Percentiles rank a stretch among this genome's conserved stretches.
These are phyloP conservation scores for Colletotrichum liaoningense DNA, from an alignment of 2,329 filamentous ascomycete species.

Conservation along the genomic window DNA sequence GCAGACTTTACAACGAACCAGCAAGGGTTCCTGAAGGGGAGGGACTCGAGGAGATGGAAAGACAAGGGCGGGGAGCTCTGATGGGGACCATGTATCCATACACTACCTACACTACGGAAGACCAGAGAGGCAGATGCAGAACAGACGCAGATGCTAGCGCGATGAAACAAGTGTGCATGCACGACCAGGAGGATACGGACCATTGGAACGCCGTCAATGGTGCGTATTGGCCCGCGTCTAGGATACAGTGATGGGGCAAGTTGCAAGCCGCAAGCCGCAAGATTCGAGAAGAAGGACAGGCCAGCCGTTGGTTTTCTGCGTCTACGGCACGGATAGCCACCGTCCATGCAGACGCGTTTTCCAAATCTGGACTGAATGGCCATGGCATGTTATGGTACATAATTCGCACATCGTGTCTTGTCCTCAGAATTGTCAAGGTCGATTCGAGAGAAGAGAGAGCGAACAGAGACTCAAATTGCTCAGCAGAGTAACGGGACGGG, in stretches of 20 bases:
- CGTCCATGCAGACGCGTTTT: neutral
- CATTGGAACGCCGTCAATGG: slow-evolving; percentile 31
- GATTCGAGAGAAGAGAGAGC: neutral
- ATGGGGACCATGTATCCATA: neutral
- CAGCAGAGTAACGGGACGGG: neutral
- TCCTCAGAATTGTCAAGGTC: neutral
- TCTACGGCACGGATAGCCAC: neutral
- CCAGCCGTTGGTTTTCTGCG: neutral
- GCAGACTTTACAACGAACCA: neutral
- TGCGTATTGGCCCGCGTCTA: slow-evolving; percentile 16
- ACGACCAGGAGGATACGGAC: slow-evolving; percentile 15
- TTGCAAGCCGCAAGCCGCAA: neutral
- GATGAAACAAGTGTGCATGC: slow-evolving; percentile 35
- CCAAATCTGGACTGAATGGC: neutral
- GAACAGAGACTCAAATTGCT: neutral
- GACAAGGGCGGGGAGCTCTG: neutral
- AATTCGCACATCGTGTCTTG: neutral
- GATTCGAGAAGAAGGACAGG: neutral
- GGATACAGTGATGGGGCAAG: slow-evolving; percentile 5
- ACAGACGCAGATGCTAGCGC: slow-evolving; percentile 24
- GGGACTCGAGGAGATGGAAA: neutral
- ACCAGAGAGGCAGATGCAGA: neutral
- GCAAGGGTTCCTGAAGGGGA: neutral
- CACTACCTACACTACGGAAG: neutral
- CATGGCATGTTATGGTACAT: neutral